Conservation (phyloP, 2,329 filamentous ascomycete genomes). For the Talaromyces piceae region DNA sequence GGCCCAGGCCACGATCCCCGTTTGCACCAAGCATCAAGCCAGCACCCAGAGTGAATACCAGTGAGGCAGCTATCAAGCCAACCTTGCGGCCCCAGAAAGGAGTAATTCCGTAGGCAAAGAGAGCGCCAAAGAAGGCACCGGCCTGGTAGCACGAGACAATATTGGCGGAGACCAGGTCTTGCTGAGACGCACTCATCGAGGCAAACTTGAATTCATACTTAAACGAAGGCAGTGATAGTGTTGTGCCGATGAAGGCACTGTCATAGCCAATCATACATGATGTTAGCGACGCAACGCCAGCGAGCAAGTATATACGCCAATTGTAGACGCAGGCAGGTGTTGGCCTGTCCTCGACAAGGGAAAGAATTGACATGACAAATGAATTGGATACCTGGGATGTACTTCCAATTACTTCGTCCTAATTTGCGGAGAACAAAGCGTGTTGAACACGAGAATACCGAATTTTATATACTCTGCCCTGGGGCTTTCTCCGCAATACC, state of each 20-base stretch:
- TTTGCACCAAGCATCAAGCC: conserved; percentile 64
- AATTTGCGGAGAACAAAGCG: not conserved
- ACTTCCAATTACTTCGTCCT: not conserved
- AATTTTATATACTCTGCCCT: not conserved
- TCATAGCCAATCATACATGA: conserved; percentile 53
- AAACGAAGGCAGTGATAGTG: conserved; percentile 64
- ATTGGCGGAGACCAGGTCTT: conserved; percentile 59
- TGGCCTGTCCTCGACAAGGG: conserved; percentile 28
- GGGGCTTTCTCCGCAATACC: not conserved
- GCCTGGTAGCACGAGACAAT: conserved; percentile 74
- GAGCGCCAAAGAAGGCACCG: conserved; percentile 69
- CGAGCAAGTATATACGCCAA: conserved; percentile 1
- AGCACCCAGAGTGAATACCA: conserved; percentile 63
- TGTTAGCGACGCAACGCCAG: conserved; percentile 1
- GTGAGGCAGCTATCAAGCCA: conserved; percentile 54
- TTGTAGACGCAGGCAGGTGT: conserved; percentile 10
- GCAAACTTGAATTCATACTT: conserved; percentile 59
- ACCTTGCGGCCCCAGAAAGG: conserved; percentile 58
- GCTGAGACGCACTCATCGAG: conserved; percentile 39
- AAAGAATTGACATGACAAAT: conserved; percentile 24
- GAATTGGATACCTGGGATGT: not conserved
- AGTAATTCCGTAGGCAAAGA: conserved; percentile 48
- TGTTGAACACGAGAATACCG: not conserved
- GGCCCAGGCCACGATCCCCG: conserved; percentile 50
- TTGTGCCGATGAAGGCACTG: conserved; percentile 72